phyloP scores from a whole-genome alignment of 306 rosid species.

The Cucurbita maxima region DNA sequence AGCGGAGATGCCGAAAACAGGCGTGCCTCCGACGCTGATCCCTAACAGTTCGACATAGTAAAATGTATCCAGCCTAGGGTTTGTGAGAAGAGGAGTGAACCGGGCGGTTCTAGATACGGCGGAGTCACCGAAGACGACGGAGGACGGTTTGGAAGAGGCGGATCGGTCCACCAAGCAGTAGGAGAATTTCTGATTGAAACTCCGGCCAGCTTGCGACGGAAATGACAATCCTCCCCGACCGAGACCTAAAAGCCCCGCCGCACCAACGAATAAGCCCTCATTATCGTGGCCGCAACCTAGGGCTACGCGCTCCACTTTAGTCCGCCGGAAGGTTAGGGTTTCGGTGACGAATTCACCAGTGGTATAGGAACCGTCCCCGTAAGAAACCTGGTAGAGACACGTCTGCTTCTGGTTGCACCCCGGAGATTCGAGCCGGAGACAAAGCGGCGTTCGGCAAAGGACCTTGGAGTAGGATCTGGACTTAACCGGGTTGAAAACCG shows the following conservation, averaged over 20 bases:
- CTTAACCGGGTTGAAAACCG: constrained; percentile 52
- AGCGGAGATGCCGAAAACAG: constrained; percentile 47
- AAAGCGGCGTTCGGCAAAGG: constrained; percentile 54
- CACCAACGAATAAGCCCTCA: constrained; percentile 78
- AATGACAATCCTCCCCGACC: constrained; percentile 74
- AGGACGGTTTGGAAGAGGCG: constrained; percentile 57
- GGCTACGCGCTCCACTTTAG: constrained; percentile 47
- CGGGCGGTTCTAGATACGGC: constrained; percentile 68
- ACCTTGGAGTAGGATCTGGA: constrained; percentile 38
- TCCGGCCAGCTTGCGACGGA: constrained; percentile 53
- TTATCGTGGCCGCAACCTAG: constrained; percentile 85
- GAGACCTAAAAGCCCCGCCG: constrained; percentile 74
- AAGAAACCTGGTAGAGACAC: constrained; percentile 75
- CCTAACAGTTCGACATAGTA: constrained; percentile 67
- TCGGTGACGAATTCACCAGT: constrained; percentile 73
- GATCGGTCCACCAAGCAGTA: constrained; percentile 90
- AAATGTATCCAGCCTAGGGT: constrained; percentile 72
- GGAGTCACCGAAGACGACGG: constrained; percentile 56
- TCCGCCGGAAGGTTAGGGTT: constrained; percentile 65
- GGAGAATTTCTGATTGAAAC: constrained; percentile 65
- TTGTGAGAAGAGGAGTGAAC: constrained; percentile 56
- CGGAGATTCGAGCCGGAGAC: constrained; percentile 47
- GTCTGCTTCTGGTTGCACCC: constrained; percentile 36
- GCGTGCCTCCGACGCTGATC: constrained; percentile 65
- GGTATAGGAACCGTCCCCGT: constrained; percentile 85